Conservation (phyloP, 148 eudicot genomes). For the Camellia japonica region DNA sequence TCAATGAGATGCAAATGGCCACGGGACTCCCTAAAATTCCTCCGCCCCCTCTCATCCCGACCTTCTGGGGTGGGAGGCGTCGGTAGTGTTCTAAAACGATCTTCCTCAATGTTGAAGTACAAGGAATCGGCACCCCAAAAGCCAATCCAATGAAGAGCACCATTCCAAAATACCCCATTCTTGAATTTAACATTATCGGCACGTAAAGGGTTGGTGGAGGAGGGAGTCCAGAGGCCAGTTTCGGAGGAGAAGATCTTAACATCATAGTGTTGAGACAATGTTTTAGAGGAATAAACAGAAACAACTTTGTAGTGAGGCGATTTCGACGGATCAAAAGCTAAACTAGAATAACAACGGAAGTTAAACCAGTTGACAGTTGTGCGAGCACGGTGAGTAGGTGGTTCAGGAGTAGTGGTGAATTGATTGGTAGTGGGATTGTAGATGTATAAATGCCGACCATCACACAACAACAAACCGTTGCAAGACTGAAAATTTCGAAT, state of each 20-base stretch:
- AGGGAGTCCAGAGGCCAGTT: slow-evolving; percentile 11
- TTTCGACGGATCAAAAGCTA: slow-evolving; percentile 9
- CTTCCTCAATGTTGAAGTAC: slow-evolving; percentile 19
- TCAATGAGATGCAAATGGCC: too few species aligned
- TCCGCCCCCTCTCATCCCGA: too few species aligned
- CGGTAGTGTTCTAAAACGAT: slow-evolving; percentile 6
- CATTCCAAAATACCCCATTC: slow-evolving; percentile 16
- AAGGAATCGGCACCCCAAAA: neutral
- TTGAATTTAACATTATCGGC: too few species aligned
- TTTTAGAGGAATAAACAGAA: neutral
- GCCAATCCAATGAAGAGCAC: slow-evolving; percentile 16
- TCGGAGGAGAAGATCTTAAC: slow-evolving; percentile 8
- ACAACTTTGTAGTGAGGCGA: slow-evolving; percentile 12
- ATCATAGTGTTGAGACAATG: neutral
- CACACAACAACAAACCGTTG: neutral
- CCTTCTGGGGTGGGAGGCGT: too few species aligned
- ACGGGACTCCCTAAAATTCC: too few species aligned
- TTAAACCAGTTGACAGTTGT: too few species aligned
- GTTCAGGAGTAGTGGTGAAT: neutral
- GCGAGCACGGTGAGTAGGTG: neutral
- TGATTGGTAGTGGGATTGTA: slow-evolving; percentile 7
- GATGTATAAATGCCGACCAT: neutral
- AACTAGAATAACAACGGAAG: too few species aligned
- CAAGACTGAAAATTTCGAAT: neutral
- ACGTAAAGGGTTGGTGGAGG: neutral